phyloP scores from a whole-genome alignment of 805 yeast species.

The Brettanomyces nanus region DNA sequence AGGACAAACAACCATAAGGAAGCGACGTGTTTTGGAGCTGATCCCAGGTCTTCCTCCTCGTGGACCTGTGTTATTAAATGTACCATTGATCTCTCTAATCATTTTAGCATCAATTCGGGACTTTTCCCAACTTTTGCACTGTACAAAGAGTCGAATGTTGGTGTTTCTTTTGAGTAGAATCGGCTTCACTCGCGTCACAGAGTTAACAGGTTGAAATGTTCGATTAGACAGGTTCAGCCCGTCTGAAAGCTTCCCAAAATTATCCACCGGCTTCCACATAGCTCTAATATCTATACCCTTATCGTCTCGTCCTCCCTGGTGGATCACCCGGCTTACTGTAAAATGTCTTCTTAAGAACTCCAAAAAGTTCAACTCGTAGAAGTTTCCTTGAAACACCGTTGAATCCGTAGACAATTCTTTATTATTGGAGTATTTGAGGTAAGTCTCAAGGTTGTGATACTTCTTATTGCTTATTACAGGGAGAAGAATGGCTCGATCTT shows the following conservation, averaged over 20 bases:
- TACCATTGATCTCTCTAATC: constrained; percentile 48
- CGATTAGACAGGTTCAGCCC: not conserved
- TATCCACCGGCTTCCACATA: constrained; percentile 32
- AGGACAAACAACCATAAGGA: constrained; percentile 40
- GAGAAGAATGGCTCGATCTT: not conserved
- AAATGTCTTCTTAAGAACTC: constrained; percentile 31
- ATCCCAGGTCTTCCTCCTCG: constrained; percentile 3
- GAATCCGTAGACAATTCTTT: constrained; percentile 34
- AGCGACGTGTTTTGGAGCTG: constrained; percentile 8
- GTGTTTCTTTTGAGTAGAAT: constrained; percentile 11
- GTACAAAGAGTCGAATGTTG: constrained; percentile 38
- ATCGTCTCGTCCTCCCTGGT: constrained; percentile 50
- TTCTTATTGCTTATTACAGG: constrained; percentile 1
- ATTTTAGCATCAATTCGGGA: constrained; percentile 36
- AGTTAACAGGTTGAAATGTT: constrained; percentile 17
- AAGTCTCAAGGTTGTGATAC: constrained; percentile 27
- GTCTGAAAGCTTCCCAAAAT: constrained; percentile 11
- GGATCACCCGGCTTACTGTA: constrained; percentile 29
- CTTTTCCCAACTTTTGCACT: constrained; percentile 42
- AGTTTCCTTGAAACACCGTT: constrained; percentile 45
- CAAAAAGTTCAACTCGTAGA: constrained; percentile 42
- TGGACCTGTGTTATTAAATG: constrained; percentile 25
- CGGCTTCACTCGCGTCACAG: constrained; percentile 20
- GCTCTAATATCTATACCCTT: constrained; percentile 51
- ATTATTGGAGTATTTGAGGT: constrained; percentile 25